phyloP scores from a whole-genome alignment of 2,329 filamentous ascomycete species.

The Botryotinia narcissicola region DNA sequence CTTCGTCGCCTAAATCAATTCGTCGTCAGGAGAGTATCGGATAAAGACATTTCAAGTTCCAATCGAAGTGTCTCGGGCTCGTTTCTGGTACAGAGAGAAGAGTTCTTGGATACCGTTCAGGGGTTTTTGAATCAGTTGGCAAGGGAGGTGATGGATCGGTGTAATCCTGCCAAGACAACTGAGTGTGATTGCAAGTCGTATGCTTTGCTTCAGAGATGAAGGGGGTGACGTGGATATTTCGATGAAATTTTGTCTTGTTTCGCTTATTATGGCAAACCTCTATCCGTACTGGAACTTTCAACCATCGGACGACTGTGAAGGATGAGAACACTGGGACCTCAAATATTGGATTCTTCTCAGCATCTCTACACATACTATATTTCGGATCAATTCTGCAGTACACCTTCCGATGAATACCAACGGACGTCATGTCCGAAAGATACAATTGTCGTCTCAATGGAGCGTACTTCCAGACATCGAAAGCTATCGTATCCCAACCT shows the following conservation, averaged over 20 bases:
- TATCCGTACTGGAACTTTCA: neutral
- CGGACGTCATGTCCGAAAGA: neutral
- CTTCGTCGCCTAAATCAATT: slow-evolving; percentile 15
- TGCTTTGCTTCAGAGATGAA: neutral
- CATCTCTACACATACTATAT: neutral
- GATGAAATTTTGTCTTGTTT: neutral
- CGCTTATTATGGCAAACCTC: neutral
- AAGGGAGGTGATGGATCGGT: slow-evolving; percentile 11
- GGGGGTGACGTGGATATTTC: neutral
- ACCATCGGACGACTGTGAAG: neutral
- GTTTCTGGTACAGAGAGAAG: slow-evolving; percentile 9
- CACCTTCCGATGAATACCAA: neutral
- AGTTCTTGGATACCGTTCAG: slow-evolving; percentile 17
- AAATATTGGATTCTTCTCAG: neutral
- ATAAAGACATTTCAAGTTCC: slow-evolving; percentile 3
- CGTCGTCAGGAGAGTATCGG: slow-evolving; percentile 8
- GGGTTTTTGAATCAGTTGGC: slow-evolving; percentile 16
- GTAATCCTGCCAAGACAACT: slow-evolving; percentile 7
- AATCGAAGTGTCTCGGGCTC: slow-evolving; percentile 6
- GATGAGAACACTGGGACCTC: neutral
- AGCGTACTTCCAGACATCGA: neutral
- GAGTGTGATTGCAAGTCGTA: neutral
- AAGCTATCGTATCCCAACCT: neutral
- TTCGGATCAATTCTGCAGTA: neutral
- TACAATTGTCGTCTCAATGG: too few relatives aligned